A percentile compares a stretch with the other conserved stretches of the same genome.
Evolutionary conservation across 2,329 filamentous ascomycete species (phyloP).

Genomic region (Aureobasidium sp.): DNA sequence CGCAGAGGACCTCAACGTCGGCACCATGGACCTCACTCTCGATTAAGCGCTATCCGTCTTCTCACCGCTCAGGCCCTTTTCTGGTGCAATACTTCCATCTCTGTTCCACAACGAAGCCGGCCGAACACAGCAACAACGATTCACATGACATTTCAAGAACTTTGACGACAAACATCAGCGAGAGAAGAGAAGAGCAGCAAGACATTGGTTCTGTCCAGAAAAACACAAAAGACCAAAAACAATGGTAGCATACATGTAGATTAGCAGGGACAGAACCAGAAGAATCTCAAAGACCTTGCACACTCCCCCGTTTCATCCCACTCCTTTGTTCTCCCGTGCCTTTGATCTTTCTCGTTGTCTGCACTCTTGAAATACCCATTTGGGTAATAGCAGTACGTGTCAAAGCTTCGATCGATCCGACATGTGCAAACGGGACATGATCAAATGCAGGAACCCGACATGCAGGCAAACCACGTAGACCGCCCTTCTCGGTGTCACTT

Average conservation of each 20-base stretch:
- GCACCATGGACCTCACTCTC: neutral
- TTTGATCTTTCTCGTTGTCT: too few relatives aligned
- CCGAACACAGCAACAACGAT: neutral
- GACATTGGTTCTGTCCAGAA: neutral
- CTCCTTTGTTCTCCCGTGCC: too few relatives aligned
- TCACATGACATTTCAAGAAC: neutral
- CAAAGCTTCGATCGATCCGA: neutral
- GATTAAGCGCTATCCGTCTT: neutral
- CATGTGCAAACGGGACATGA: neutral
- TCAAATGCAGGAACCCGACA: neutral
- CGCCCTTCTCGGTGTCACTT: neutral
- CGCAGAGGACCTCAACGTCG: neutral
- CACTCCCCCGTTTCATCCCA: too few relatives aligned
- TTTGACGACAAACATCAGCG: neutral
- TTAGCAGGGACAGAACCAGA: neutral
- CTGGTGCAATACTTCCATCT: neutral
- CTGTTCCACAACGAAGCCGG: neutral
- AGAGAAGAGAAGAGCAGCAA: neutral
- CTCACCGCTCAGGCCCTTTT: neutral
- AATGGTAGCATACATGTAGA: neutral
- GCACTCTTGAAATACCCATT: neutral
- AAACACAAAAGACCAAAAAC: too few relatives aligned
- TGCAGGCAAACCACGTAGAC: neutral
- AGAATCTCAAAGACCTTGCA: too few relatives aligned
- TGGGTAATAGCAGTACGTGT: neutral